These are phyloP conservation scores for Crithidia mellificae DNA, from an alignment of 208 protist genomes.

Conservation along the genomic window DNA sequence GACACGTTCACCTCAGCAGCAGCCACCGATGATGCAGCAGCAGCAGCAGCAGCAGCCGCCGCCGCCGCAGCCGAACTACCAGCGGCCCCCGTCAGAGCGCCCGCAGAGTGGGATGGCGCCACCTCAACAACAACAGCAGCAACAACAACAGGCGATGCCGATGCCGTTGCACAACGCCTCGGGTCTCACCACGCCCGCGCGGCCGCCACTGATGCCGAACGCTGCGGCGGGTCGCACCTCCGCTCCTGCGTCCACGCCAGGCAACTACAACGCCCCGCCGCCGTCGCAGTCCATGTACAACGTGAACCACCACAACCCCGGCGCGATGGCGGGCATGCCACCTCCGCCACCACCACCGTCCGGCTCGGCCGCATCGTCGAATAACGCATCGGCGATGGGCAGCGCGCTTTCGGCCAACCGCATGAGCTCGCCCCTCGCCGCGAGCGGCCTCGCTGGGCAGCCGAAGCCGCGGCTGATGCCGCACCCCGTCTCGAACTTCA, in stretches of 20 bases:
- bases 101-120: background rate
- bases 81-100: background rate
- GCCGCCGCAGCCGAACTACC: no score
- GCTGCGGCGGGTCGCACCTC: conserved; percentile 7
- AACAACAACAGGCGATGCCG: background rate
- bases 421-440: conserved; percentile 4
- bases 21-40: background rate
- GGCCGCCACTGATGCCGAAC: conserved; percentile 18
- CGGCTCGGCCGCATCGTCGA: background rate
- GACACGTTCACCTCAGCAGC: background rate
- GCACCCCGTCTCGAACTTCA: conserved; percentile 66
- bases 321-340: conserved; percentile 9
- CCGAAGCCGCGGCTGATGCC: conserved; percentile 66
- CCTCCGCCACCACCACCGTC: background rate
- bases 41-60: background rate
- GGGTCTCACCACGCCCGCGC: conserved; percentile 1
- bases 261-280: background rate
- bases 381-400: background rate
- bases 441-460: conserved; percentile 15
- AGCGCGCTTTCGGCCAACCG: conserved; percentile 14
- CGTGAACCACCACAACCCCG: conserved; percentile 9
- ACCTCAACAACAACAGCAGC: background rate
- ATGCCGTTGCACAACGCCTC: background rate
- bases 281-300: conserved; percentile 8
- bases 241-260: background rate